Percentiles rank a stretch among this genome's conserved stretches.
These are phyloP conservation scores for Draba incana DNA, from an alignment of 345 rosid species.

Conservation along the genomic window DNA sequence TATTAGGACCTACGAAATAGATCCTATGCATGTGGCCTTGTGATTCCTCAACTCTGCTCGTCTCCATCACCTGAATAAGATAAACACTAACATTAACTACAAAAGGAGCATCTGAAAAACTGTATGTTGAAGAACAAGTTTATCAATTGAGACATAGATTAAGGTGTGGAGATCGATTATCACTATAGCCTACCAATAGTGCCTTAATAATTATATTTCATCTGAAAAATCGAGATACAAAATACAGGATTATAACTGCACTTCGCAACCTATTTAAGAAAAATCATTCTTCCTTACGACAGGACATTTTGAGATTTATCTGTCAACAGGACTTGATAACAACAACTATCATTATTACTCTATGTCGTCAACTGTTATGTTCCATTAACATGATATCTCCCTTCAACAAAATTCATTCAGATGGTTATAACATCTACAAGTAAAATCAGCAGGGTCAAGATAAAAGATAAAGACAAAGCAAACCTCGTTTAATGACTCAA, in stretches of 20 bases:
- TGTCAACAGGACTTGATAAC: not conserved
- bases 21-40: slow-evolving; percentile 86
- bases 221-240: not conserved
- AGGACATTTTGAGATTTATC: not conserved
- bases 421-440: slow-evolving; percentile 1
- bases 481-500: slow-evolving; percentile 95
- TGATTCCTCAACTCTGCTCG: slow-evolving; percentile 85
- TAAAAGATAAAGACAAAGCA: slow-evolving; percentile 23
- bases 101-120: not conserved
- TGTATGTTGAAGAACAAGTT: slow-evolving; percentile 9
- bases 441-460: slow-evolving; percentile 11
- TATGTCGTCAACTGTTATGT: not conserved
- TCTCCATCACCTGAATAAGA: slow-evolving; percentile 75
- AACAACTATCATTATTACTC: not conserved
- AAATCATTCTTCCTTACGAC: not conserved
- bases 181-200: too few relatives aligned
- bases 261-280: not conserved
- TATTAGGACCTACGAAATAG: slow-evolving; percentile 91
- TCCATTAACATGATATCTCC: slow-evolving; percentile 20
- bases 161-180: not conserved
- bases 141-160: not conserved
- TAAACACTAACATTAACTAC: slow-evolving; percentile 1
- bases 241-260: not conserved
- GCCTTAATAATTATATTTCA: not conserved
- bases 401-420: not conserved